These are phyloP conservation scores for Ceratobasidium sp. DNA, from an alignment of 1,284 basidiomycete genomes.

Conservation along the genomic window DNA sequence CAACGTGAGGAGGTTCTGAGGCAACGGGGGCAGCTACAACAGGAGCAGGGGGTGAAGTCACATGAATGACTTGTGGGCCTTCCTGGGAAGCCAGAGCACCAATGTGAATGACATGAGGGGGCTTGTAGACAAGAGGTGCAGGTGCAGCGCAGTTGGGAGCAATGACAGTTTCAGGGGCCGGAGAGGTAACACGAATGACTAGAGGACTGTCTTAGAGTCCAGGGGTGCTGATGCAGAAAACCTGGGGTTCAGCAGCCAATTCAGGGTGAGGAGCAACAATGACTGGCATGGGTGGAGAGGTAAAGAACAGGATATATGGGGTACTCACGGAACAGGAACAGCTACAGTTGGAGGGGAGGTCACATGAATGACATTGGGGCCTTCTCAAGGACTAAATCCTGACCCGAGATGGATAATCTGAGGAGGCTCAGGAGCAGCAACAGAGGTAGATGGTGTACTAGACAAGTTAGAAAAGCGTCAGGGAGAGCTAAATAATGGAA, in stretches of 20 bases:
- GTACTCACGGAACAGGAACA: too few relatives aligned
- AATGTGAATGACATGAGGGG: conserved; percentile 19
- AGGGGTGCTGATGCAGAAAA: conserved; percentile 7
- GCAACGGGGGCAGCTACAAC: too few relatives aligned
- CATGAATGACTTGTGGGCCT: conserved; percentile 16
- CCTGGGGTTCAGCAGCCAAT: background rate
- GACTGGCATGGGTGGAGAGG: background rate
- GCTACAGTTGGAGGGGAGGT: too few relatives aligned
- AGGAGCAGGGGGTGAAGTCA: conserved; percentile 10
- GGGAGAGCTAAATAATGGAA: too few relatives aligned
- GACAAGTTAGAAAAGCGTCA: too few relatives aligned
- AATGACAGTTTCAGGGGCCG: too few relatives aligned
- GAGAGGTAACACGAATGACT: conserved; percentile 28
- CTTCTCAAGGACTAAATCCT: too few relatives aligned
- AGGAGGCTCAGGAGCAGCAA: too few relatives aligned
- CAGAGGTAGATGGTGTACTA: too few relatives aligned
- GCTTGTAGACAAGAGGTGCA: conserved; percentile 1
- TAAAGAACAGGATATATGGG: too few relatives aligned
- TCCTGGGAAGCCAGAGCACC: background rate
- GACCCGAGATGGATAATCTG: too few relatives aligned
- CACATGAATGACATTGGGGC: too few relatives aligned
- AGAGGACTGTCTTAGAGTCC: conserved; percentile 1
- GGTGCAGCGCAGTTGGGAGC: conserved; percentile 1
- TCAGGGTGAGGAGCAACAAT: conserved; percentile 5
- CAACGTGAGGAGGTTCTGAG: background rate